Percentiles rank a stretch among this genome's conserved stretches.
phyloP scores from a whole-genome alignment of 805 yeast genomes.

The Candida takata region DNA sequence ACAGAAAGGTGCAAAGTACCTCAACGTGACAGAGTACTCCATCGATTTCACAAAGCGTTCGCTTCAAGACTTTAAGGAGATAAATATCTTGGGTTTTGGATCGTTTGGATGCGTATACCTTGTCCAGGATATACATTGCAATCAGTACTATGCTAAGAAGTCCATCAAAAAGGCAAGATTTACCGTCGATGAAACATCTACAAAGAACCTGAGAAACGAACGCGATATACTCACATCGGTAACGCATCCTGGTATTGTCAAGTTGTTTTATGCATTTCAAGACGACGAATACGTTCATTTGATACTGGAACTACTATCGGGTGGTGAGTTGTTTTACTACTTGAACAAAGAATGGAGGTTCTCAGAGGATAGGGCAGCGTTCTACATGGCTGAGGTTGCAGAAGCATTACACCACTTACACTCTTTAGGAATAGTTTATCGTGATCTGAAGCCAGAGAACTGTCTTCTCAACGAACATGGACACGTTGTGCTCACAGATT shows the following conservation, averaged over 20 bases:
- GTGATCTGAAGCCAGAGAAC: slow-evolving; percentile 88
- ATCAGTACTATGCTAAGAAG: slow-evolving; percentile 75
- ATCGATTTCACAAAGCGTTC: slow-evolving; percentile 11
- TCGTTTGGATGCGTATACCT: slow-evolving; percentile 84
- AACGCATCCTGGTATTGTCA: slow-evolving; percentile 76
- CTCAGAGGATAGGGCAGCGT: slow-evolving; percentile 62
- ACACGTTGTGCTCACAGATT: slow-evolving; percentile 77
- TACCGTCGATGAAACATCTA: slow-evolving; percentile 42
- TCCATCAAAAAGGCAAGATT: slow-evolving; percentile 78
- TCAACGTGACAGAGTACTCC: slow-evolving; percentile 6
- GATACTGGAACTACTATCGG: slow-evolving; percentile 77
- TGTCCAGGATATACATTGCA: slow-evolving; percentile 56
- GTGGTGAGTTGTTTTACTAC: slow-evolving; percentile 69
- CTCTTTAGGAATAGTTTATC: slow-evolving; percentile 71
- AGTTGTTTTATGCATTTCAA: slow-evolving; percentile 76
- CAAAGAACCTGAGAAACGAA: slow-evolving; percentile 74
- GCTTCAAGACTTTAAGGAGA: slow-evolving; percentile 54
- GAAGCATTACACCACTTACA: slow-evolving; percentile 74
- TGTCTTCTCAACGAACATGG: slow-evolving; percentile 74
- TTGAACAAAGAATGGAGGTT: slow-evolving; percentile 33
- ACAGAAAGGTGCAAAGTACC: slow-evolving; percentile 11
- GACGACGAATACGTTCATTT: slow-evolving; percentile 70
- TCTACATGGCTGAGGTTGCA: slow-evolving; percentile 75
- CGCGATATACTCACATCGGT: slow-evolving; percentile 64
- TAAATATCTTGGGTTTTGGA: slow-evolving; percentile 75